Evolutionary conservation across 306 rosid genomes (phyloP).

Genomic region (Ormosia emarginata): DNA sequence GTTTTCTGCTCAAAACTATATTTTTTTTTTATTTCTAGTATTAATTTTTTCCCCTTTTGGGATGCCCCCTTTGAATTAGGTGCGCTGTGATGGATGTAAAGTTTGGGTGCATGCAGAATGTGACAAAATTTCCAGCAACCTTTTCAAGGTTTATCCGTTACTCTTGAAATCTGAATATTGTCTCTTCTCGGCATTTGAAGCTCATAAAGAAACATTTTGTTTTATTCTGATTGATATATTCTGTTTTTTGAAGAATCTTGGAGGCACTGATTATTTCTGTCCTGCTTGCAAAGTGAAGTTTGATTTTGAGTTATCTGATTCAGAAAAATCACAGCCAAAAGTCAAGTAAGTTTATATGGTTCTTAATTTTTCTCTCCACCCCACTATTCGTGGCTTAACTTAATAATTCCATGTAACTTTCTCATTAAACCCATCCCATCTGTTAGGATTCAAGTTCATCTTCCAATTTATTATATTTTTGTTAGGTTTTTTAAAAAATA

Average conservation of each 20-base stretch:
- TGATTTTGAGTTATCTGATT: slow-evolving; percentile 92
- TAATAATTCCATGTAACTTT: neutral
- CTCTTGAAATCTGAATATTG: slow-evolving; percentile 7
- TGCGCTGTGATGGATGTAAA: slow-evolving; percentile 98
- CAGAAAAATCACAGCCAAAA: slow-evolving; percentile 71
- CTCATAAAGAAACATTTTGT: slow-evolving; percentile 20
- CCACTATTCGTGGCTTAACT: neutral
- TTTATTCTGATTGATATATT: slow-evolving; percentile 30
- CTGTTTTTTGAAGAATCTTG: slow-evolving; percentile 62
- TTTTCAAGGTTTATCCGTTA: slow-evolving; percentile 62
- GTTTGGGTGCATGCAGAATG: slow-evolving; percentile 99
- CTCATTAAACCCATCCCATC: neutral
- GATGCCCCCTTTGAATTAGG: slow-evolving; percentile 45
- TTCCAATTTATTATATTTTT: neutral
- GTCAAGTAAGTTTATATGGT: slow-evolving; percentile 47
- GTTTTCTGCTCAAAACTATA: neutral
- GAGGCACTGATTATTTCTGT: slow-evolving; percentile 91
- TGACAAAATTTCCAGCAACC: slow-evolving; percentile 80
- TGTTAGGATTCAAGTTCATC: neutral
- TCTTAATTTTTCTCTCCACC: neutral
- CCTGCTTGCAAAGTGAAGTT: slow-evolving; percentile 96
- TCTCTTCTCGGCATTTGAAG: slow-evolving; percentile 19
- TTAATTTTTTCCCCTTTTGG: neutral
- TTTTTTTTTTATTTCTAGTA: neutral
- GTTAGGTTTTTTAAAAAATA: neutral